Evolutionary conservation across 192 early-diverging fungal species (phyloP), one percentile per base, ranked within the genome.

Genomic region (Linderina pennispora): DNA sequence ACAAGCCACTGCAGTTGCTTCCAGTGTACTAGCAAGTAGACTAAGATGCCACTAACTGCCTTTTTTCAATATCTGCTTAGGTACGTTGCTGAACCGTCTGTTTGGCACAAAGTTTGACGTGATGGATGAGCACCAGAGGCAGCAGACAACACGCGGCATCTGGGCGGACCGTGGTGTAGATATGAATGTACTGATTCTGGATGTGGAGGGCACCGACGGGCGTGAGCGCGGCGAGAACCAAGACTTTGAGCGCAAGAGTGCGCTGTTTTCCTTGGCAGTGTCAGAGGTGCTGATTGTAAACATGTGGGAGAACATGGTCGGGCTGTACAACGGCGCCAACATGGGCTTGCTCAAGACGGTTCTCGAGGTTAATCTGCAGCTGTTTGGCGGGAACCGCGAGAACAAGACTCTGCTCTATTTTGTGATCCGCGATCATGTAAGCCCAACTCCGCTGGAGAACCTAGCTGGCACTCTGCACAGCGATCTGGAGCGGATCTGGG

Each of bases 141-240:
- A 80, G 58, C 93, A 96, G 60, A 99, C 97, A 11, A 99, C 97
- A 32, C 95, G 97, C 53, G 95, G 92, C 44, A 99, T 99, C 67
- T 99, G 97, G 97, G 85, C 87, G 21, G 83, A 82, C 55, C 87
- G 89, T 56, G 86, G 85, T n/a, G 69, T 75, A 26, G 83, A 82
- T 36, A 80, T 83, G 77, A 77, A 79, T 37, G 79, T 94, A 18
- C 70, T 99, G 13, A 88, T 99, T 20, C 80, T 99, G 78, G 97
- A 99, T 70, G 97, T 99, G 4, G 97, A 99, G 61, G 97, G 97
- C 48, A 97, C 94, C 0, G 97, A 99, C 55, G 97, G 97, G 26
- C 84, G 95, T 32, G 97, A 98, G 61, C 87, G 94, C 36, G 94
- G 96, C 42, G 97, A 99, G 71, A 88, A 99, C 55, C 92, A 96